phyloP scores from a whole-genome alignment of 2,329 filamentous ascomycete genomes.

The Aspergillus amoenus region DNA sequence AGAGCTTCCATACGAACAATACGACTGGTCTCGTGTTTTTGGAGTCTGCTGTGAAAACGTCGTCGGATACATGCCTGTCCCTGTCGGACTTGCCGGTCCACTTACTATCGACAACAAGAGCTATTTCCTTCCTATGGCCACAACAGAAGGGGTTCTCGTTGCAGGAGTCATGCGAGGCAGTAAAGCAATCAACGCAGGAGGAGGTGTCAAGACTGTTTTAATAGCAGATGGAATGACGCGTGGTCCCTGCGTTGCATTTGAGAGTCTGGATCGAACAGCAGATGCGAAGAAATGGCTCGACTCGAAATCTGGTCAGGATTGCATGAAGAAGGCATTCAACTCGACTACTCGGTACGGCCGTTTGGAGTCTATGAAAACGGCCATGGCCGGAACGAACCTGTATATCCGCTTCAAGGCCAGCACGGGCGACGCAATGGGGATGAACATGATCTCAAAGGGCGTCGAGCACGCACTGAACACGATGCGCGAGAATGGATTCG shows the following conservation, averaged over 20 bases:
- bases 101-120: constrained; percentile 90
- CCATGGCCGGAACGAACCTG: constrained; percentile 88
- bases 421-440: constrained; percentile 98
- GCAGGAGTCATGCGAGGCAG: constrained; percentile 89
- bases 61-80: constrained; percentile 89
- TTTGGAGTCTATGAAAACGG: constrained; percentile 84
- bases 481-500: constrained; percentile 88
- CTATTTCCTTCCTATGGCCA: constrained; percentile 98
- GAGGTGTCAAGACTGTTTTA: constrained; percentile 85
- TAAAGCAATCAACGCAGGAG: constrained; percentile 97
- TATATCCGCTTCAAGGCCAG: constrained; percentile 99
- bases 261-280: constrained; percentile 82
- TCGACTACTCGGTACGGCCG: constrained; percentile 93
- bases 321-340: constrained; percentile 93
- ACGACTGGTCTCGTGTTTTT: constrained; percentile 93
- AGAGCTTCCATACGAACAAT: constrained; percentile 82
- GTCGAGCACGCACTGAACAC: constrained; percentile 88
- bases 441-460: constrained; percentile 99
- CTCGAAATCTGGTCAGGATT: constrained; percentile 75
- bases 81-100: constrained; percentile 90
- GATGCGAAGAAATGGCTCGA: constrained; percentile 96
- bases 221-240: constrained; percentile 97
- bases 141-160: constrained; percentile 94
- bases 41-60: constrained; percentile 99
- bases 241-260: constrained; percentile 88